Evolutionary conservation across 352 stramenopile species (phyloP), one percentile per base, ranked within the genome.

Genomic region (Pythium chondricola): DNA sequence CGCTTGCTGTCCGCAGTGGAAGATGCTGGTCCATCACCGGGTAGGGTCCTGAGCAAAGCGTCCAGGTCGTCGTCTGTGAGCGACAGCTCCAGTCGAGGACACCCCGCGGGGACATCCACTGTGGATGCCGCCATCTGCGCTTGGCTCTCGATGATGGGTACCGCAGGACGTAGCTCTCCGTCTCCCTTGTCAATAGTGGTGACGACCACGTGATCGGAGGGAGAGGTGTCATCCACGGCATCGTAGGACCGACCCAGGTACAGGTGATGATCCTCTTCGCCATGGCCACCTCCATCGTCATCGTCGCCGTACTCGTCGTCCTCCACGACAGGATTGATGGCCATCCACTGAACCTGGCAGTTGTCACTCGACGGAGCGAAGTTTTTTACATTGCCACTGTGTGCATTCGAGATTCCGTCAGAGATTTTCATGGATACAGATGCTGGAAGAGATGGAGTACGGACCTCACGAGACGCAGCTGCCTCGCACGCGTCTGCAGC

Each of bases 301-400:
- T 52, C 51, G 1, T 71, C 56, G 6, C 56, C 50, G 18, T 69
- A 48, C 2, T 74, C 54, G 8, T 73, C 56, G 14, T 62, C 53
- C 4, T 80, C 69, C 7, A 69, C 53, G 0, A 75, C 65, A 1
- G 75, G 75, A 43, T 87, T 87, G 53, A 87, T 65, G n/a, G 41
- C 38, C 72, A 85, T 87, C 75, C 75, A 85, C 29, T 74, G 72
- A 41, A 75, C 64, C 55, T 87, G 69, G 43, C 69, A 84, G 33
- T 70, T 57, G 14, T 70, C 70, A 21, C 67, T 62, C 2, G 69
- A 71, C 27, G 85, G n/a, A 10, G 27, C 35, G 21, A 52, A n/a
- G n/a, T n/a, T 51, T 8, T 22, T 35, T n/a, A 32, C 41, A 48
- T 76, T n/a, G 10, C 58, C 65, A 44, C 50, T 36, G 20, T n/a